phyloP scores from a whole-genome alignment of 345 rosid genomes.

The Hypericum perforatum region DNA sequence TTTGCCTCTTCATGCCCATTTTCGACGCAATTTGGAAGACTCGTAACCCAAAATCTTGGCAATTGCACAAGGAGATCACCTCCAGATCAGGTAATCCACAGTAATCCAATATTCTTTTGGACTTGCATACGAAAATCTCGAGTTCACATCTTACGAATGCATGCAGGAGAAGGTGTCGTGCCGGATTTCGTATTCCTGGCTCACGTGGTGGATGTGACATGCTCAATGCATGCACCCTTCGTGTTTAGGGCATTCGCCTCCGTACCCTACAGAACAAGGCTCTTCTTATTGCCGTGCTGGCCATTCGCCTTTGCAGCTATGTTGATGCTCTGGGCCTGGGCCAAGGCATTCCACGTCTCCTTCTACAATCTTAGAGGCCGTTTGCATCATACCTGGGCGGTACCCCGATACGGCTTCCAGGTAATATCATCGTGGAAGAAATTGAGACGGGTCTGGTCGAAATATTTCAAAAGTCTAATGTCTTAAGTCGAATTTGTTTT shows the following conservation, averaged over 20 bases:
- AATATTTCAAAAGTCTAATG: no score
- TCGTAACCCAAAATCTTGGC: neutral
- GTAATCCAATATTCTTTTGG: neutral
- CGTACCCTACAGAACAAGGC: constrained; percentile 33
- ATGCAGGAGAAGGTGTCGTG: constrained; percentile 9
- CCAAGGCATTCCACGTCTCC: constrained; percentile 49
- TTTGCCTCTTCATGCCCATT: neutral
- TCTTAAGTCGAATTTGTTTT: constrained; percentile 5
- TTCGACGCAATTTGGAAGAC: neutral
- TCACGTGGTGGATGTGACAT: constrained; percentile 66
- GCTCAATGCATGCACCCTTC: constrained; percentile 62
- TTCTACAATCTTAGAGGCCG: constrained; percentile 61
- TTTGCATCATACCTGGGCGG: constrained; percentile 69
- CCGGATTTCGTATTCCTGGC: constrained; percentile 96
- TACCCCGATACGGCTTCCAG: constrained; percentile 88
- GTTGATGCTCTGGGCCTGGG: constrained; percentile 67
- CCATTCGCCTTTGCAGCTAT: constrained; percentile 31
- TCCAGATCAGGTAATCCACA: neutral
- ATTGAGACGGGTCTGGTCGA: no score
- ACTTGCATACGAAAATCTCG: no score
- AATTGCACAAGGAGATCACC: neutral
- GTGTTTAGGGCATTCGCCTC: constrained; percentile 50
- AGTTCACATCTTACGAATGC: neutral
- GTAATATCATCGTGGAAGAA: constrained; percentile 15
- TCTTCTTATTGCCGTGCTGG: constrained; percentile 41